Conservation (phyloP, 1,284 basidiomycete species). For the Cutaneotrichosporon cavernicola region DNA sequence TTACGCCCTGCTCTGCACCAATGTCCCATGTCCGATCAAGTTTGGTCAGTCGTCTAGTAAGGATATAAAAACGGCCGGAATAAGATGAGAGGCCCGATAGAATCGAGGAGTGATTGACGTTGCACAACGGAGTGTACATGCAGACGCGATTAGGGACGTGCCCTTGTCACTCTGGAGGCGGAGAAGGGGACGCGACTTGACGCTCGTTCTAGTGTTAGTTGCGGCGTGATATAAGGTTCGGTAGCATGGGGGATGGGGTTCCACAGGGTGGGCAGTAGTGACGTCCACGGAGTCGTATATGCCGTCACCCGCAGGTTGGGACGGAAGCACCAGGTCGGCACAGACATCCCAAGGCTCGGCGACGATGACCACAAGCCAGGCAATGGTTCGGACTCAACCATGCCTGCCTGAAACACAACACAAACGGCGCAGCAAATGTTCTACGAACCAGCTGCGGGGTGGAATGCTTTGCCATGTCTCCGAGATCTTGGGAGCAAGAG, state of each 20-base stretch:
- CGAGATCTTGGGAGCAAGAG: not conserved
- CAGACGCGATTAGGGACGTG: not conserved
- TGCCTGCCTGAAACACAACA: not conserved
- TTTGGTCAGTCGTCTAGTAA: too few relatives aligned
- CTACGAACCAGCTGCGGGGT: not conserved
- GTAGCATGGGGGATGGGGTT: not conserved
- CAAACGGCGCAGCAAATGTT: not conserved
- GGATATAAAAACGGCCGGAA: too few relatives aligned
- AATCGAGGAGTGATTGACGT: too few relatives aligned
- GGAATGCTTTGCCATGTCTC: not conserved
- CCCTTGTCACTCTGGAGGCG: not conserved
- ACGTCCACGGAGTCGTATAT: not conserved
- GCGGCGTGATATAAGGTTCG: not conserved
- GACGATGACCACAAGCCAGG: too few relatives aligned
- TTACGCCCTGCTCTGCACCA: too few relatives aligned
- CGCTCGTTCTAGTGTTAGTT: conserved; percentile 15
- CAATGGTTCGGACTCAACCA: not conserved
- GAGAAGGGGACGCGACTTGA: conserved; percentile 7
- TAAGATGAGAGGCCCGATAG: too few relatives aligned
- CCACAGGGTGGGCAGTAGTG: not conserved
- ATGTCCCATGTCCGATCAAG: too few relatives aligned
- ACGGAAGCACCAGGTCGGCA: not conserved
- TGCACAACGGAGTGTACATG: not conserved
- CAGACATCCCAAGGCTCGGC: too few relatives aligned
- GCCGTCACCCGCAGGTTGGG: not conserved